Base-by-base conservation (phyloP, 805 yeast species). In the Pichia phayaonensis region DNA sequence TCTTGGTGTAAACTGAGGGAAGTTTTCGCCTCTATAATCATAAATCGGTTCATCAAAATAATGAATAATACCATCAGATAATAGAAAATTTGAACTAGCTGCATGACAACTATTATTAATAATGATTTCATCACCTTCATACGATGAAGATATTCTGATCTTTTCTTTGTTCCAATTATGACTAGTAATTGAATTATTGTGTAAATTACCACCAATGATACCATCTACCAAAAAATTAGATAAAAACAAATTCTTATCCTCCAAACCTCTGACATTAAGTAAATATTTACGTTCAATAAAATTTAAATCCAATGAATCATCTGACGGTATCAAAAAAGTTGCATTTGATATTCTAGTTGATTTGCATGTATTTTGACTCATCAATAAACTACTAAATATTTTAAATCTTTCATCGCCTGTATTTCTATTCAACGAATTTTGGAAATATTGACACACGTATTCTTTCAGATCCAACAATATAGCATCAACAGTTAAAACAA, bases 401-500 rank as follows among this genome's bases (percentile, higher is more conserved):
- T 51, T 55, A 34, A 59, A 55, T 10, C 50, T 39, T 23, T 55
- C 52, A 16, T 54, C 48, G 12, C 57, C 56, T 0, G 63, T 46
- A 23, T 57, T 51, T 41, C 53, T 45, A 16, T 47, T 47, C 10
- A 51, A 42, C 4, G 54, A 48, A n/a, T 55, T 26, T 18, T 46
- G 29, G 10, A 79, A 53, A 12, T 73, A 58, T 3, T 70, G 70
- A 44, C 69, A 59, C 72, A 73, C 20, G 70, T 54, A 26, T 61
- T 52, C 45, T 67, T 67, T 59, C 66, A 67, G 31, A 58, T 72
- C 69, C 1, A 45, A 20, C 6, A 84, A 55, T 12, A 76, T 57
- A 18, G 67, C 58, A 50, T 78, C 79, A 2, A 85, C 71, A 1
- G 86, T 89, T 52, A 85, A 88, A 13, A 88, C 78, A 27, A 76